These are phyloP conservation scores for Chionographis japonica DNA, from an alignment of 106 monocot species.

Conservation along the genomic window DNA sequence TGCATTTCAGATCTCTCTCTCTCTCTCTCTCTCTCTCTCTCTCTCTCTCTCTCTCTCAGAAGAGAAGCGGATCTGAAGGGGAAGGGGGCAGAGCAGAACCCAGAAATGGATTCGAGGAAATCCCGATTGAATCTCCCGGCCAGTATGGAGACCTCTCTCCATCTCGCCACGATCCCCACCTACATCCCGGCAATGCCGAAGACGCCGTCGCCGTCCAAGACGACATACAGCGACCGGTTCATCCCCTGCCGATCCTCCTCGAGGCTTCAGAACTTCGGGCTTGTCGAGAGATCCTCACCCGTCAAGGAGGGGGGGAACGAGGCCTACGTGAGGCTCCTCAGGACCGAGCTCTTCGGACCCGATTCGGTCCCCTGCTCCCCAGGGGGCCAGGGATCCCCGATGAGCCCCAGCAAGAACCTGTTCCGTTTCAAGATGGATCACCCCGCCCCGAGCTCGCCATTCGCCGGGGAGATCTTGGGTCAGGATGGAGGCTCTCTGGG, in stretches of 20 bases:
- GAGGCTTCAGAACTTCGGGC: constrained; percentile 62
- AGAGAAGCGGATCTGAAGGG: too few relatives aligned
- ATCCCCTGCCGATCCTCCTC: constrained; percentile 93
- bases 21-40: too few relatives aligned
- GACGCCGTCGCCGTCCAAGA: constrained; percentile 75
- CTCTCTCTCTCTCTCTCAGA: too few relatives aligned
- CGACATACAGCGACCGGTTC: constrained; percentile 90
- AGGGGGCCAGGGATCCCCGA: constrained; percentile 36
- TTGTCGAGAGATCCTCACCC: constrained; percentile 62
- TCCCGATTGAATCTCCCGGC: constrained; percentile 59
- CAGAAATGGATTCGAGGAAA: constrained; percentile 45
- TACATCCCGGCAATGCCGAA: constrained; percentile 51
- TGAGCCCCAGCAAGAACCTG: constrained; percentile 75
- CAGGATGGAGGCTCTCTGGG: constrained; percentile 11
- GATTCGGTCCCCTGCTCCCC: constrained; percentile 44
- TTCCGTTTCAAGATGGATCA: constrained; percentile 94
- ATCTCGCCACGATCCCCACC: constrained; percentile 42
- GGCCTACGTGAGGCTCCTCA: constrained; percentile 58
- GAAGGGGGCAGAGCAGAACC: too few relatives aligned
- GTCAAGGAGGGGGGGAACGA: constrained; percentile 77
- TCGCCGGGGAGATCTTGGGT: constrained; percentile 22
- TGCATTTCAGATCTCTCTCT: too few relatives aligned
- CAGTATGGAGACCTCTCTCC: constrained; percentile 58
- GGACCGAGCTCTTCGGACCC: constrained; percentile 78
- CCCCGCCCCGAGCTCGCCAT: constrained; percentile 65